Evolutionary conservation across 2,329 filamentous ascomycete species (phyloP), one percentile per base, ranked within the genome.

Genomic region (Akanthomyces dipterigenus): DNA sequence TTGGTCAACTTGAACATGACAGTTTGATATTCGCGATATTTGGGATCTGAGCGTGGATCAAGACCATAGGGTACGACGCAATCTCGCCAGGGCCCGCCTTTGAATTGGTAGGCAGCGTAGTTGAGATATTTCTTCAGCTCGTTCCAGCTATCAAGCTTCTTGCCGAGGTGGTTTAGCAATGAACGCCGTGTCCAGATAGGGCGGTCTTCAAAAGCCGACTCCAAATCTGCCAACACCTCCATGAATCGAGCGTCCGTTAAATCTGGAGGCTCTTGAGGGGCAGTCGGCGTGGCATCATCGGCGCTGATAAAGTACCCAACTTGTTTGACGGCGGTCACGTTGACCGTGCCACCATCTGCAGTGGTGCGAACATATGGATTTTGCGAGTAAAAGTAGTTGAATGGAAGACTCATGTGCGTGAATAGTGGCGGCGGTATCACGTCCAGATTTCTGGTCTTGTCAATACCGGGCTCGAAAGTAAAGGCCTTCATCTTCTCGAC

Each of bases 31-130:
- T 86, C 79, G 38, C 92, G 88, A 70, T 89, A 93, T 60, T 86
- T 82, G 0, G 90, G 86, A 64, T 93, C 88, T 16, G 77, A 82
- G 40, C 95, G 85, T 3, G 95, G 95, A 70, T 99, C 95, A 22
- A 96, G 75, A 11, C 93, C 93, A 72, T 93, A 95, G 51, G 83
- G 86, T 65, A 97, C 85, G 59, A 97, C 86, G 3, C 90, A 88
- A 72, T 98, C 93, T 65, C 91, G 85, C 89, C 91, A 99, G 0
- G 95, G 93, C 0, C 95, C 95, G 24, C 89, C 91, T 63, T 89
- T 88, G 80, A 98, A 97, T 74, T 93, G 91, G 75, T 96, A 99
- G 9, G 90, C 92, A 5, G 91, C 86, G 68, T 95, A 93, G 64
- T 91, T 89, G 57, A 93, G 83, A 51, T 90, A 90, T 70, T 88